Conservation (phyloP, 192 early-diverging fungal genomes). For the Coemansia sp. region DNA sequence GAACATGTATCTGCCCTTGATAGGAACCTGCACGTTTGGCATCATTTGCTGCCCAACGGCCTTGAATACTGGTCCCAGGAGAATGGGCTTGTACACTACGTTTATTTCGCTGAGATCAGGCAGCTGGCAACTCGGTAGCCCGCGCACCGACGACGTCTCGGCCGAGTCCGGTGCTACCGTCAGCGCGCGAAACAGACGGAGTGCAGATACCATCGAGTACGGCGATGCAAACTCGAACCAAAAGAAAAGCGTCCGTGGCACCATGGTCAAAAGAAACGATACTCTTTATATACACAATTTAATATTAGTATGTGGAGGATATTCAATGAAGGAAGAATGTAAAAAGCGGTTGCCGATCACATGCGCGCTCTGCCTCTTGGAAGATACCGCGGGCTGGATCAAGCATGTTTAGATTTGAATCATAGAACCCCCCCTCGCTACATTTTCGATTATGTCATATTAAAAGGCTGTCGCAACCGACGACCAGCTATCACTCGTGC, state of each 20-base stretch:
- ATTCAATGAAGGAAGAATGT: not conserved
- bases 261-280: not conserved
- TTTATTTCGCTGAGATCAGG: constrained; percentile 13
- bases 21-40: constrained; percentile 35
- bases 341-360: too few species aligned
- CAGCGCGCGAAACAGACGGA: constrained; percentile 38
- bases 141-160: not conserved
- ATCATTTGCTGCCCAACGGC: constrained; percentile 17
- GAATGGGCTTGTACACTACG: constrained; percentile 34
- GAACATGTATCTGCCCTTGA: constrained; percentile 40
- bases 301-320: not conserved
- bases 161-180: not conserved
- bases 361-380: too few species aligned
- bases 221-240: constrained; percentile 57
- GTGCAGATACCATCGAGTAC: constrained; percentile 53
- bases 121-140: constrained; percentile 23
- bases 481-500: too few species aligned
- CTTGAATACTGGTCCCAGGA: constrained; percentile 43
- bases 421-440: too few species aligned
- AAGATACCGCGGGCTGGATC: too few species aligned
- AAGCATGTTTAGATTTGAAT: too few species aligned
- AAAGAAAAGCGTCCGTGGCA: constrained; percentile 23
- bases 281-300: not conserved
- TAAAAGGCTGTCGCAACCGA: too few species aligned
- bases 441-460: too few species aligned